Evolutionary conservation across 164 flowering plant genomes (phyloP), one percentile per base, ranked within the genome.

Genomic region (Pachysandra terminalis): DNA sequence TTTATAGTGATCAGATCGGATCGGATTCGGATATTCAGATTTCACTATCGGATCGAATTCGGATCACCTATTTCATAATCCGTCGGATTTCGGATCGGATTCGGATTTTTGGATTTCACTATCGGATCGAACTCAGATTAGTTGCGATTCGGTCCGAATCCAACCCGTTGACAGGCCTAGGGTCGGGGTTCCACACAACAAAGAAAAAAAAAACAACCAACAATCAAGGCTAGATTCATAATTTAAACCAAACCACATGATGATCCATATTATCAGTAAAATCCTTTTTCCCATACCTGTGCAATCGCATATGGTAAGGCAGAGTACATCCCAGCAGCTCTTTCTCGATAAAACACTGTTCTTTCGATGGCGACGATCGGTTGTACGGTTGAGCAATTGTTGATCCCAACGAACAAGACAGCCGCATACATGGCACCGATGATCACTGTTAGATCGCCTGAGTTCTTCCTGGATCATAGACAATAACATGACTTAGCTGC

Each of bases 291-390:
- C 16, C 19, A 65, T 59, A 90, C 98, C 91, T 91, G 97, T 68
- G 95, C 85, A 62, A 91, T 73, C 55, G 95, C 96, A 73, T 91
- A 91, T 45, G 98, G 97, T 52, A 94, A 61, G 19, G 96, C 87
- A 0, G 95, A 91, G 74, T 91, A 94, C 98, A 94, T 91, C 57
- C 96, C 95, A 0, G 96, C 95, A 21, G 96, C 90, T 74, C 83
- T 75, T 76, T 94, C 97, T 41, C 97, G 73, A 68, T 94, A 91
- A 61, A 88, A 91, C 19, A 91, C 96, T 0, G 89, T 87, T 78
- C 98, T 84, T 74, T 90, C 98, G 1, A 83, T 40, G n/a, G 87
- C 83, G 13, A 91, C 93, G 14, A 91, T 64, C 3, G 97, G 97
- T 69, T 91, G 98, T 0, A 91, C 94, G 0, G 91, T 81, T 23